These are phyloP conservation scores for Megacollybia marginata DNA, from an alignment of 768 basidiomycete genomes.

Conservation along the genomic window DNA sequence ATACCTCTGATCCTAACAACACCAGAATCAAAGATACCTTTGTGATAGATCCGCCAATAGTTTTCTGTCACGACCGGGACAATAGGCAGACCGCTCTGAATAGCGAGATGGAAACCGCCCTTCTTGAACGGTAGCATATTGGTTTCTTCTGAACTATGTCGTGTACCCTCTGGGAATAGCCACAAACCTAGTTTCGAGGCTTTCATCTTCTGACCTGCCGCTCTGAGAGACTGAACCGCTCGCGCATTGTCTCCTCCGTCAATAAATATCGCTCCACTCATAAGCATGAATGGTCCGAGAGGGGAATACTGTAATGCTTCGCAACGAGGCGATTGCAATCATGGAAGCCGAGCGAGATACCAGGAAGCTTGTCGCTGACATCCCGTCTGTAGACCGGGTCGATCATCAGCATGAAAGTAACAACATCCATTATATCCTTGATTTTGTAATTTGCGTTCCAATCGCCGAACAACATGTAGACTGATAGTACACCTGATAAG, in stretches of 20 bases:
- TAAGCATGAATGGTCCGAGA: conserved; percentile 84
- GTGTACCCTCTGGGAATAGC: conserved; percentile 97
- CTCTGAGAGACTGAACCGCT: conserved; percentile 69
- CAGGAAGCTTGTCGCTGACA: too few species aligned
- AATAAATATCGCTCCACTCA: conserved; percentile 88
- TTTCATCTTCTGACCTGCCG: conserved; percentile 78
- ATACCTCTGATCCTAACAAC: conserved; percentile 79
- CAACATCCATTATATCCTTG: too few species aligned
- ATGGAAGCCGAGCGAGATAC: too few species aligned
- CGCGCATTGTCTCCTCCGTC: conserved; percentile 73
- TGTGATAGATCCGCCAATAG: conserved; percentile 82
- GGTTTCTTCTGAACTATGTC: conserved; percentile 58
- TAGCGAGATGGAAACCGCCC: conserved; percentile 94
- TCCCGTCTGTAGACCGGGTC: too few species aligned
- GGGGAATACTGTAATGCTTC: conserved; percentile 62
- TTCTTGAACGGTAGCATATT: conserved; percentile 90
- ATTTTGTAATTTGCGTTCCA: too few species aligned
- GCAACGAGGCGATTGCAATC: too few species aligned
- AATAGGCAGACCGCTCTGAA: conserved; percentile 86
- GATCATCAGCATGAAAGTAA: too few species aligned
- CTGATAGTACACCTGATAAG: too few species aligned
- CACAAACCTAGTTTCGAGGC: conserved; percentile 64
- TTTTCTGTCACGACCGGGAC: conserved; percentile 91
- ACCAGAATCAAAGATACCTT: conserved; percentile 69
- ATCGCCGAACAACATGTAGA: too few species aligned